Evolutionary conservation across 139 green algal genomes (phyloP), one percentile per base, ranked within the genome.

Genomic region (Auxenochlorella pyrenoidosa): DNA sequence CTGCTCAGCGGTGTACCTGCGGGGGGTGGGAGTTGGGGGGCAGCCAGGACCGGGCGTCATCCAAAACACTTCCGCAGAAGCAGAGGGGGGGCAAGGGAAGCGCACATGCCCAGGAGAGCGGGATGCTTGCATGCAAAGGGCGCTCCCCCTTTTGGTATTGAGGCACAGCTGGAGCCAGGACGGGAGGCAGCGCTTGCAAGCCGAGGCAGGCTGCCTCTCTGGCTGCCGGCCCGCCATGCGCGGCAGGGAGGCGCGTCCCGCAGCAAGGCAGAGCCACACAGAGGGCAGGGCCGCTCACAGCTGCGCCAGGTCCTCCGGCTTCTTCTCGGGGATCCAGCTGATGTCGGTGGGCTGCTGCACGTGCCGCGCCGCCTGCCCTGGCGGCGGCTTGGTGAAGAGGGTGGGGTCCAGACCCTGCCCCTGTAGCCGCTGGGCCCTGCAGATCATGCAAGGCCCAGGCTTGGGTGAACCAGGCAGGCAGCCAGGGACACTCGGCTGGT

Each of bases 401-500:
- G 51, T 54, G 5, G 86, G 80, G 77, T 94, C 86, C 38, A 95
- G 86, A 1, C 94, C 94, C 90, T 94, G 91, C 10, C 94, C 94
- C 34, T 88, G 90, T 92, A 97, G 96, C 81, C 95, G 92, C 87
- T 89, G 89, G 28, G 94, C 92, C 0, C 79, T 84, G 79, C 38
- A 59, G n/a, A 8, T 4, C 6, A 43, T 0, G 28, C 26, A 34
- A 34, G 63, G 28, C 6, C 24, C 63, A 26, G 26, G 63, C 28
- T 34, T 5, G 60, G 60, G 30, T n/a, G 63, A 34, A 2, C 28
- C 26, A 22, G 28, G 12, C 12, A 6, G 26, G 63, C 54, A 63
- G 54, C 54, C 54, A 22, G 54, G 47, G 47, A n/a, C 47, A 54
- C 10, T 54, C 10, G 47, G 47, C 47, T 10, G 47, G 47, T 10